Base-by-base conservation (phyloP, 768 basidiomycete genomes). In the Nidula microcarpa region DNA sequence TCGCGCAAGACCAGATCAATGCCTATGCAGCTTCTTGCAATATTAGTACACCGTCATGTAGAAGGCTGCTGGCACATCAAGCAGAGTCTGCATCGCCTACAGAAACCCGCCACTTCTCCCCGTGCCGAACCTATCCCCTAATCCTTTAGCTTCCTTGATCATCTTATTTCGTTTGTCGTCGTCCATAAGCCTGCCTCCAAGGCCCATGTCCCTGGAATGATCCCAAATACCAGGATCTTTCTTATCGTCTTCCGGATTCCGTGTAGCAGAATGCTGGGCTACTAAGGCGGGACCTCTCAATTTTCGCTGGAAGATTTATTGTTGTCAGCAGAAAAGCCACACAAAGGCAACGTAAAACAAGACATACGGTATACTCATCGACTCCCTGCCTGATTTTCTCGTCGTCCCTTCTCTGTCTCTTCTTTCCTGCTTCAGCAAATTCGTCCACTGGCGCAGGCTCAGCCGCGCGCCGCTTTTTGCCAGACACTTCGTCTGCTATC, bases 401-500 rank as follows among this genome's bases (percentile, higher is more conserved):
- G 41, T 80, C 85, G 49, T 94, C 91, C 57, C 79, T 71, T 61
- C 73, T 79, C 54, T 81, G 76, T 57, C 82, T 74, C 69, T 86
- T 88, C 57, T 70, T 76, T 23, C 76, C 78, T 4, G 65, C 62
- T 33, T 71, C 74, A 5, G 72, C 72, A 3, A 75, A 78, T 7
- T 72, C 74, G 0, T 68, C 74, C 16, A 65, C 76, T 5, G 62
- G 68, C 14, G 75, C 77, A 0, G 73, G 72, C 53, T 89, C 86
- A 23, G 66, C 79, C 4, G 84, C 87, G 16, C 87, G 81, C 53
- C 89, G 80, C 61, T 91, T 89, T 71, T 91, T 93, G 41, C 97
- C 96, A n/a, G 86, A 80, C 1, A 97, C 87, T 67, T 99, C 96
- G 64, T 98, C 96, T 1, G 86, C 85, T n/a, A 98, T 74, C 1